Percentiles rank a stretch among this genome's conserved stretches.
phyloP scores from a whole-genome alignment of 371 early-diverging fungal genomes.

The Rhizopus delemar region DNA sequence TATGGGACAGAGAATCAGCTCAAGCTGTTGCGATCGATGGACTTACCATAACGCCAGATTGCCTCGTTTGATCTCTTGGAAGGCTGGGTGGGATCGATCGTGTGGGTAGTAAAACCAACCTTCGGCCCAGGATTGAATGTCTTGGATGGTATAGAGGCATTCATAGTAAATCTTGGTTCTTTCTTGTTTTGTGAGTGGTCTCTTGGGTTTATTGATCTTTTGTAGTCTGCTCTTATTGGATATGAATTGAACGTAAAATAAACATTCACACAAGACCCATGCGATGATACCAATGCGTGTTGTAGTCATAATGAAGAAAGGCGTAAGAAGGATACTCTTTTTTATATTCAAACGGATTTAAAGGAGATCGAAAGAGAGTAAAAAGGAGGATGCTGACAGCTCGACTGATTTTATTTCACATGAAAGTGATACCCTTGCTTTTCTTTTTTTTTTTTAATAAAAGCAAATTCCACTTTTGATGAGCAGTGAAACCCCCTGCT shows the following conservation, averaged over 20 bases:
- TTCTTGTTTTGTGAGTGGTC: constrained; percentile 24
- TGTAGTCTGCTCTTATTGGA: constrained; percentile 34
- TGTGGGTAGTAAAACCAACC: constrained; percentile 57
- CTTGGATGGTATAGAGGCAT: constrained; percentile 40
- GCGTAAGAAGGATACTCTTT: constrained; percentile 7
- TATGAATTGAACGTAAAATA: constrained; percentile 50
- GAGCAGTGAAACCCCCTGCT: no score
- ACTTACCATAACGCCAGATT: constrained; percentile 55
- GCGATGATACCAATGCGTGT: background rate
- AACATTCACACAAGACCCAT: constrained; percentile 44
- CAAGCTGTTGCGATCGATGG: background rate
- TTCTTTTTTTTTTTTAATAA: no score
- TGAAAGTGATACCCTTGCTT: no score
- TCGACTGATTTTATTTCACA: background rate
- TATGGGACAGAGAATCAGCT: constrained; percentile 10
- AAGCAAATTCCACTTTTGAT: no score
- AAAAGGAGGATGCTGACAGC: background rate
- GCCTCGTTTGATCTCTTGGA: constrained; percentile 48
- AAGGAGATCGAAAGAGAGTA: background rate
- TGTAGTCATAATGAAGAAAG: constrained; percentile 7
- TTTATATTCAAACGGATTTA: constrained; percentile 8
- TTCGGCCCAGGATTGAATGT: constrained; percentile 43
- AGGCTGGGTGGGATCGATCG: constrained; percentile 33
- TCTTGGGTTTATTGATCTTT: constrained; percentile 14
- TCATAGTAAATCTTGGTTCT: constrained; percentile 45